These are phyloP conservation scores for Talaromyces piceae DNA, from an alignment of 2,329 filamentous ascomycete species.

Conservation along the genomic window DNA sequence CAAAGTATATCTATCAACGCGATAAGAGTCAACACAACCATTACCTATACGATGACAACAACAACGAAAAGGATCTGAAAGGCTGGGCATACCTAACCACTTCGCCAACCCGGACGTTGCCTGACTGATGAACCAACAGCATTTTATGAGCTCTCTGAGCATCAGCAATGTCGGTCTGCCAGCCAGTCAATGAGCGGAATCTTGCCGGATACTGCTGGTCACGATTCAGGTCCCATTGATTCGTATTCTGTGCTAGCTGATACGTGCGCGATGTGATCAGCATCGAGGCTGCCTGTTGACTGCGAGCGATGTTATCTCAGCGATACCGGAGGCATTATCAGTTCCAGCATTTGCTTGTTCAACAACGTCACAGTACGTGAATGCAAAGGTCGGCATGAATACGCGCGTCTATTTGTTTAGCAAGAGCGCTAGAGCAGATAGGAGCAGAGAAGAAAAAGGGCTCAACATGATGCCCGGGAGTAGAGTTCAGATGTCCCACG, in stretches of 20 bases:
- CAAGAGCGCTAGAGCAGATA: neutral
- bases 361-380: neutral
- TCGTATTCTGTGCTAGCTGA: conserved; percentile 32
- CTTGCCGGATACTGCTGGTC: conserved; percentile 17
- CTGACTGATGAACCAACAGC: conserved; percentile 85
- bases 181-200: conserved; percentile 29
- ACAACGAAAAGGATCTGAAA: neutral
- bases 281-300: conserved; percentile 24
- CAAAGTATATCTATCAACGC: conserved; percentile 57
- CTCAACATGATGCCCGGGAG: neutral
- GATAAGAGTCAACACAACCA: neutral
- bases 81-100: conserved; percentile 63
- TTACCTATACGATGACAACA: neutral
- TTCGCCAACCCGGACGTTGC: conserved; percentile 89
- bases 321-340: neutral
- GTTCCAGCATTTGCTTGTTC: neutral
- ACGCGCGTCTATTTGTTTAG: neutral
- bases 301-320: neutral
- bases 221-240: conserved; percentile 18
- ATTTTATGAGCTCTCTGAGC: conserved; percentile 44
- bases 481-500: no score
- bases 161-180: conserved; percentile 21
- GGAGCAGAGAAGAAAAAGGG: neutral
- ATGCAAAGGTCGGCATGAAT: neutral
- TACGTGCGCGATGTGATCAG: conserved; percentile 38